These are phyloP conservation scores for Xylaria castorea DNA, from an alignment of 495 filamentous ascomycete species.

Conservation along the genomic window DNA sequence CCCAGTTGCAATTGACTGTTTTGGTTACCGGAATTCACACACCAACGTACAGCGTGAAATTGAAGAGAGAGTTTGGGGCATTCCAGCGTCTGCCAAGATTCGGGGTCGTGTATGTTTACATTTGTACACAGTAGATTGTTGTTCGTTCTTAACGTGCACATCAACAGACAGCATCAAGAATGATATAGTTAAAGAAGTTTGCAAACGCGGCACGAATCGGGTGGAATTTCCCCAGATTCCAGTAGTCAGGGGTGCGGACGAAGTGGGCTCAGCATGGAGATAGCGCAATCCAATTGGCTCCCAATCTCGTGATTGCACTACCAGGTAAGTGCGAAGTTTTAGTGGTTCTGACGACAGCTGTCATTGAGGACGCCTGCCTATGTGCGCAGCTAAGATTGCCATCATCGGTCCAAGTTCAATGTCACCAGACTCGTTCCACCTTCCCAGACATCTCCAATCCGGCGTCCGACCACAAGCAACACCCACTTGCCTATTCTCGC, in stretches of 20 bases:
- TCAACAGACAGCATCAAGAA: background rate
- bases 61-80: background rate
- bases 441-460: background rate
- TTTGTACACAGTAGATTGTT: background rate
- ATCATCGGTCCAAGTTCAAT: slow-evolving; percentile 3
- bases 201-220: background rate
- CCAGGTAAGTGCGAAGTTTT: background rate
- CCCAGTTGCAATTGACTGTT: background rate
- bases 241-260: background rate
- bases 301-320: background rate
- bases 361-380: background rate
- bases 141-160: background rate
- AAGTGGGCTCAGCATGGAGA: background rate
- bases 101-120: background rate
- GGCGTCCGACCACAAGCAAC: background rate
- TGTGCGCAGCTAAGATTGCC: background rate
- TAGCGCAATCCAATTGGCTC: background rate
- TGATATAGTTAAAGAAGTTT: background rate
- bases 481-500: background rate
- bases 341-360: slow-evolving; percentile 28
- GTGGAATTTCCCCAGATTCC: slow-evolving; percentile 28
- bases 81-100: background rate
- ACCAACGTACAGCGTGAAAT: background rate
- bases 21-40: background rate
- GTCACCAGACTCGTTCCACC: slow-evolving; percentile 4